phyloP scores from a whole-genome alignment of 2,329 filamentous ascomycete species.

The Neurospora sp. region DNA sequence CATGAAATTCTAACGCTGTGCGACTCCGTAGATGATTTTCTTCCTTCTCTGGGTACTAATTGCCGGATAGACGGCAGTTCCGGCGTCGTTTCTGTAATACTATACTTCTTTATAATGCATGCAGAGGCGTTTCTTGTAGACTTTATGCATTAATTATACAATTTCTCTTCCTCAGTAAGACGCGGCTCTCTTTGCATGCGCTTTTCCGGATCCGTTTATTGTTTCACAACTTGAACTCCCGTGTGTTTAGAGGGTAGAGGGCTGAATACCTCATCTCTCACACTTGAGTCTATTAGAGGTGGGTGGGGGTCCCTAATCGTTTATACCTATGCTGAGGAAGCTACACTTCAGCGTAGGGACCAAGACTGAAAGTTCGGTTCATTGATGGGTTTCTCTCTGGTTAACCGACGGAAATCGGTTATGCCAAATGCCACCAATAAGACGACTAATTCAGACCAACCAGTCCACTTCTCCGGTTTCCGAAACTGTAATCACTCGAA shows the following conservation, averaged over 20 bases:
- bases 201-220: neutral
- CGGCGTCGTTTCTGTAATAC: neutral
- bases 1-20: neutral
- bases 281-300: neutral
- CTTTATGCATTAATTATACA: neutral
- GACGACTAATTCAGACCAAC: neutral
- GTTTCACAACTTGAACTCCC: neutral
- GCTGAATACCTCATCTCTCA: neutral
- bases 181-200: neutral
- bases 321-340: neutral
- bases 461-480: neutral
- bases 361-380: neutral
- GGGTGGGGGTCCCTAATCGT: neutral
- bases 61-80: constrained; percentile 16
- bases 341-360: neutral
- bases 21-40: constrained; percentile 17
- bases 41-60: constrained; percentile 22
- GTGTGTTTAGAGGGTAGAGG: neutral
- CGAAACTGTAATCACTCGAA: neutral
- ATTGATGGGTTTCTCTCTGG: neutral
- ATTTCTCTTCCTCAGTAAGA: neutral
- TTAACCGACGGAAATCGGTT: neutral
- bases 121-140: constrained; percentile 2
- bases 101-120: constrained; percentile 9
- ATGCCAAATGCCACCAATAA: neutral